Conservation (phyloP, 1,284 basidiomycete species). For the Ganoderma multipileum region DNA sequence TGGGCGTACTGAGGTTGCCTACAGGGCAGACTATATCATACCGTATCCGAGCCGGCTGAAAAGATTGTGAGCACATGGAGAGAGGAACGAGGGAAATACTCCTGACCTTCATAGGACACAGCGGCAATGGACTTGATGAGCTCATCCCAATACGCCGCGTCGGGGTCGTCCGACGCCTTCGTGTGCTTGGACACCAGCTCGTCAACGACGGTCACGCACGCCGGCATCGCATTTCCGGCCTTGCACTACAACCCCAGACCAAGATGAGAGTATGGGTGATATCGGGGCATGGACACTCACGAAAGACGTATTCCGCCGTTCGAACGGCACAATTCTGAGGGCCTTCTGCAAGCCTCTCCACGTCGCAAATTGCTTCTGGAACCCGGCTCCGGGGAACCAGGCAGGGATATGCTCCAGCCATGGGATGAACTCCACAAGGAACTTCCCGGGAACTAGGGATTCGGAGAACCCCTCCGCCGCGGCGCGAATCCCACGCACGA, state of each 20-base stretch:
- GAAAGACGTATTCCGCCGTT: background rate
- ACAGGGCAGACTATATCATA: background rate
- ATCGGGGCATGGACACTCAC: background rate
- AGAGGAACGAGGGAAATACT: background rate
- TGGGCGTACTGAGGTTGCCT: too few species aligned
- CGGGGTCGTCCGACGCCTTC: background rate
- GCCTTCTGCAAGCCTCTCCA: constrained; percentile 19
- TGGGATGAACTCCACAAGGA: constrained; percentile 28
- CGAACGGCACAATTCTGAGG: constrained; percentile 16
- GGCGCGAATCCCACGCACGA: background rate
- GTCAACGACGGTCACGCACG: background rate
- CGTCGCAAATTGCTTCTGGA: constrained; percentile 33
- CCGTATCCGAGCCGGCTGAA: constrained; percentile 6
- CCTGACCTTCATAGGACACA: constrained; percentile 2
- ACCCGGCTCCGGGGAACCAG: constrained; percentile 38
- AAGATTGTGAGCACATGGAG: background rate
- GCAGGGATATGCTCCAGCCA: constrained; percentile 31
- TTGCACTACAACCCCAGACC: background rate
- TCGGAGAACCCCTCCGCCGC: background rate
- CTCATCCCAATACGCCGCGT: background rate
- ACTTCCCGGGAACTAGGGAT: constrained; percentile 10
- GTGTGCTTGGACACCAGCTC: background rate
- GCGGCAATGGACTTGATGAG: constrained; percentile 3
- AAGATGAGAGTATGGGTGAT: background rate
- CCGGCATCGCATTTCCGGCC: background rate